Evolutionary conservation across 73 alveolate species (phyloP).

Genomic region (Halteria grandinella): DNA sequence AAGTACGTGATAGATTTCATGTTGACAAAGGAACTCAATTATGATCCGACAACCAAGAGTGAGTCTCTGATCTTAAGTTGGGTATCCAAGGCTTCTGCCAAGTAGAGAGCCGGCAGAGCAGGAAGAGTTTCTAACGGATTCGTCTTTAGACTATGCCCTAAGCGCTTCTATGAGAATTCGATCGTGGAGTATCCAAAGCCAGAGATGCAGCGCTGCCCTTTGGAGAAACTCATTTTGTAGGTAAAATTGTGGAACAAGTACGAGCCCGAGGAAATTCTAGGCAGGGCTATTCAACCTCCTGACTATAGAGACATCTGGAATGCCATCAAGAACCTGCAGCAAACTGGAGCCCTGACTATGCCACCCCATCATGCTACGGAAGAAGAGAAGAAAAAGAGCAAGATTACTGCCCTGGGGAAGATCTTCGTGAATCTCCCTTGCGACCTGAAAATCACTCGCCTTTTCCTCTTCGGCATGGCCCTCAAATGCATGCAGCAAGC

Average conservation of each 20-base stretch:
- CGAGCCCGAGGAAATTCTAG: slow-evolving; percentile 86
- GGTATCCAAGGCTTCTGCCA: slow-evolving; percentile 95
- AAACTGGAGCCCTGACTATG: slow-evolving; percentile 89
- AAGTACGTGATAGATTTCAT: slow-evolving; percentile 94
- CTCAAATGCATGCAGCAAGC: slow-evolving; percentile 84
- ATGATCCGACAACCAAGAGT: slow-evolving; percentile 86
- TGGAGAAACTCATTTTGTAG: slow-evolving; percentile 94
- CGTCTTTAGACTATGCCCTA: slow-evolving; percentile 86
- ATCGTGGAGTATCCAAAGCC: slow-evolving; percentile 90
- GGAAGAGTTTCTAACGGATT: slow-evolving; percentile 95
- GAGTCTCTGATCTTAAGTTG: slow-evolving; percentile 87
- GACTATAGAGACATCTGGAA: slow-evolving; percentile 74
- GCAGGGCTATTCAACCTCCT: slow-evolving; percentile 90
- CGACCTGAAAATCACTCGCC: slow-evolving; percentile 84
- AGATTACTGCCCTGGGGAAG: slow-evolving; percentile 86
- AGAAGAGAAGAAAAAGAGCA: slow-evolving; percentile 59
- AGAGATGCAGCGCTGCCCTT: slow-evolving; percentile 96
- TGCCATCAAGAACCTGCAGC: slow-evolving; percentile 80
- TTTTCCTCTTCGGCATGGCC: slow-evolving; percentile 82
- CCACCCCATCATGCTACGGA: slow-evolving; percentile 51
- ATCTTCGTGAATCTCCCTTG: slow-evolving; percentile 92
- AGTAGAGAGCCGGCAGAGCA: slow-evolving; percentile 92
- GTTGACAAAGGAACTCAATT: slow-evolving; percentile 91
- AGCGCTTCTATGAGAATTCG: slow-evolving; percentile 70
- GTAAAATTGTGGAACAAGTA: slow-evolving; percentile 81